Evolutionary conservation across 148 eudicot species (phyloP).

Genomic region (Rhododendron mucronatum): DNA sequence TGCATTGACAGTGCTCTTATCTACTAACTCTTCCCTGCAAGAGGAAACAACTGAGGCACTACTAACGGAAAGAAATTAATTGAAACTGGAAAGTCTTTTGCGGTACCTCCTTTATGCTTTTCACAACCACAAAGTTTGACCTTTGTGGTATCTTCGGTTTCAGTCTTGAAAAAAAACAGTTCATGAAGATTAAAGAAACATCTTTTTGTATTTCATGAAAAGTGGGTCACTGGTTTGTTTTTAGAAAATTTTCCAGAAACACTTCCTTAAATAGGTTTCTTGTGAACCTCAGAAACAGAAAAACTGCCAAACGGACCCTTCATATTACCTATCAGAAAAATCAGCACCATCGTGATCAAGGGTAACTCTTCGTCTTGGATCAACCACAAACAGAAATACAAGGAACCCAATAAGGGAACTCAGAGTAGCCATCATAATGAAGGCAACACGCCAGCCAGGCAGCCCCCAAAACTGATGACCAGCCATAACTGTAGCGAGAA

Average conservation of each 20-base stretch:
- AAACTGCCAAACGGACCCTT: neutral
- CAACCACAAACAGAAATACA: conserved; percentile 71
- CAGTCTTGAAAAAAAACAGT: neutral
- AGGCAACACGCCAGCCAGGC: conserved; percentile 90
- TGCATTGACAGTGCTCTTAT: conserved; percentile 29
- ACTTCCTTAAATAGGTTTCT: neutral
- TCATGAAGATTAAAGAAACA: neutral
- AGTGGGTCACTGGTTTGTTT: neutral
- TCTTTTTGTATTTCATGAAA: neutral
- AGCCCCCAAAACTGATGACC: conserved; percentile 67
- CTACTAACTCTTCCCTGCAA: conserved; percentile 52
- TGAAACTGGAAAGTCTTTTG: neutral
- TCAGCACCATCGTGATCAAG: conserved; percentile 11
- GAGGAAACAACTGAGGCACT: neutral
- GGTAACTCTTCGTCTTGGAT: conserved; percentile 43
- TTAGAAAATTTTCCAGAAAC: neutral
- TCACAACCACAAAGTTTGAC: neutral
- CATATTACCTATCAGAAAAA: conserved; percentile 44
- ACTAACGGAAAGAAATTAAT: neutral
- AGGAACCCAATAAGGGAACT: conserved; percentile 64
- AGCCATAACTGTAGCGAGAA: conserved; percentile 82
- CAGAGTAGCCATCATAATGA: conserved; percentile 60
- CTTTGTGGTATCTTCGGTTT: neutral
- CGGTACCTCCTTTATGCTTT: neutral
- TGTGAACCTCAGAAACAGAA: neutral